Evolutionary conservation across 1,139 yeast species (phyloP).

Genomic region (Lodderomyces metapsilosis): DNA sequence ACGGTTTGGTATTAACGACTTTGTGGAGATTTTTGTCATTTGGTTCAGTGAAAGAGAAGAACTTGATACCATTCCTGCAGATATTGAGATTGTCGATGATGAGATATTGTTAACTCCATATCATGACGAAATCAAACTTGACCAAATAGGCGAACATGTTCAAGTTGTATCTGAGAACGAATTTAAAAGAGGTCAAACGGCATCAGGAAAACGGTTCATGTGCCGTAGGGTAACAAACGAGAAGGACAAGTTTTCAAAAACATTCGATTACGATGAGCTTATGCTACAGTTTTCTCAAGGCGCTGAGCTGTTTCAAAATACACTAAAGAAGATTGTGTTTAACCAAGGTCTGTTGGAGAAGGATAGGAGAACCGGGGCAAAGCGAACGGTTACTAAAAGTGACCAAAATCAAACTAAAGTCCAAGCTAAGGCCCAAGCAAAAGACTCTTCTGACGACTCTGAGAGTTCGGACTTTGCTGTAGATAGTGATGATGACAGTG

Average conservation of each 20-base stretch:
- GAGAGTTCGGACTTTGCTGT: neutral
- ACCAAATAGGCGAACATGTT: constrained; percentile 30
- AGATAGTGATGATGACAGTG: neutral
- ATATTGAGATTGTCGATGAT: constrained; percentile 15
- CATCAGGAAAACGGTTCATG: constrained; percentile 38
- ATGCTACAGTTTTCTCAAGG: constrained; percentile 19
- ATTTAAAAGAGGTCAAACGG: constrained; percentile 23
- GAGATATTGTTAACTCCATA: constrained; percentile 47
- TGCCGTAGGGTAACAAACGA: constrained; percentile 42
- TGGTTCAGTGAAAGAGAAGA: constrained; percentile 34
- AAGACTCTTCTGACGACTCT: neutral
- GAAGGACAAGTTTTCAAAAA: constrained; percentile 30
- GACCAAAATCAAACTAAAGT: neutral
- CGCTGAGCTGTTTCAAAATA: constrained; percentile 26
- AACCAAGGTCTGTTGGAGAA: neutral
- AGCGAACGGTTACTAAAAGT: neutral
- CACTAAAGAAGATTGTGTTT: constrained; percentile 18
- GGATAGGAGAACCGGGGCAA: neutral
- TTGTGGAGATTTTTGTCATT: constrained; percentile 35
- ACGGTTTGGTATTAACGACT: constrained; percentile 35
- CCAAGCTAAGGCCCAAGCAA: neutral
- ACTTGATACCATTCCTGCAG: constrained; percentile 16
- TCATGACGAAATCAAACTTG: constrained; percentile 29
- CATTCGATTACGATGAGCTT: constrained; percentile 36
- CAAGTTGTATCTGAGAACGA: constrained; percentile 31